Evolutionary conservation across 2,329 filamentous ascomycete genomes (phyloP), one percentile per base, ranked within the genome.

Genomic region (Xylaria sp.): DNA sequence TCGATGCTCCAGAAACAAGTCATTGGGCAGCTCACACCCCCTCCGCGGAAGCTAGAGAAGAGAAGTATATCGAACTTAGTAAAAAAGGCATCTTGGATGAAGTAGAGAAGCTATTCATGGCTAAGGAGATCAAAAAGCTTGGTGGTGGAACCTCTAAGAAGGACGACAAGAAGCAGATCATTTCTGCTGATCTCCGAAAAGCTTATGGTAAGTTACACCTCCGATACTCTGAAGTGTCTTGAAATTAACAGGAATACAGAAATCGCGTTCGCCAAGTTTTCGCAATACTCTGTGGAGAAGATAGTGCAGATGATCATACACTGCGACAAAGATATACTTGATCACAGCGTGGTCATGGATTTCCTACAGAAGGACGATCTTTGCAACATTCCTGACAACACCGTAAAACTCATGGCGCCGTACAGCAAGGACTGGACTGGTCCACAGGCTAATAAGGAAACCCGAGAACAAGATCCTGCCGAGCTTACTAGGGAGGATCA

Each of bases 401-500:
- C 92, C 0, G 86, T 91, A 54, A 99, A 98, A 81, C 87, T 93
- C 66, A 93, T 99, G 91, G 94, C 94, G 3, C 94, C 95, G 0
- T 99, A 98, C 80, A 94, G 93, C 81, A 97, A 94, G 78, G 96
- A 99, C 82, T 97, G 94, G 94, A 97, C 94, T 6, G 94, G 94
- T 1, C 92, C 94, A 1, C 92, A 95, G 78, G 93, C 94, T 28
- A 86, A 89, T 69, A 91, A 89, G 68, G 91, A 93, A 62, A 87
- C 86, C 72, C 90, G 95, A 64, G 96, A 99, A 79, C 89, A 92
- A 77, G 94, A 98, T 80, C 95, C 95, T 0, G 82, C 80, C 6
- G 96, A 99, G 78, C 89, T 99, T 62, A 98, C 95, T 2, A 87
- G 94, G 71, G 94, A 98, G 80, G 96, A 99, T 82, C 95, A 98